Conservation (phyloP, 495 filamentous ascomycete genomes). For the Lindgomyces ingoldianus region DNA sequence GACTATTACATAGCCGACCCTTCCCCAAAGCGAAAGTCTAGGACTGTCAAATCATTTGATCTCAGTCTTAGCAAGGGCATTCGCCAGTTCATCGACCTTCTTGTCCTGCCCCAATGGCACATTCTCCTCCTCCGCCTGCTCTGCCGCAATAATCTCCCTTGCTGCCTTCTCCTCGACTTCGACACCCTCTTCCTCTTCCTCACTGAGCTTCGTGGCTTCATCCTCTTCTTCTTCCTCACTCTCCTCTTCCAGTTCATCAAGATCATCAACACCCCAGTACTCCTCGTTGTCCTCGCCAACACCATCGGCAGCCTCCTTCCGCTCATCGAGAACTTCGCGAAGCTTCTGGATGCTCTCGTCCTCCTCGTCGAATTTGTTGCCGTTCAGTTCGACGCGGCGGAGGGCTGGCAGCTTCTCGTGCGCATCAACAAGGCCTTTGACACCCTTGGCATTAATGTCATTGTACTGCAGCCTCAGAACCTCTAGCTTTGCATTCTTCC, state of each 20-base stretch:
- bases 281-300: conserved; percentile 58
- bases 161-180: conserved; percentile 56
- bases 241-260: conserved; percentile 79
- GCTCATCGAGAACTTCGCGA: conserved; percentile 53
- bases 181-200: conserved; percentile 59
- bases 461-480: conserved; percentile 88
- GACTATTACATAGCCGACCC: neutral
- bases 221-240: conserved; percentile 58
- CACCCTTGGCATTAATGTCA: conserved; percentile 75
- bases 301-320: conserved; percentile 63
- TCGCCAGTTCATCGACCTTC: conserved; percentile 79
- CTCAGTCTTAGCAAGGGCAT: conserved; percentile 67
- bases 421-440: conserved; percentile 66
- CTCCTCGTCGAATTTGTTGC: conserved; percentile 90
- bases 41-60: conserved; percentile 26
- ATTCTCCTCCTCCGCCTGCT: conserved; percentile 72
- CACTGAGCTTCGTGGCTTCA: conserved; percentile 54
- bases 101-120: conserved; percentile 71
- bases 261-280: conserved; percentile 80
- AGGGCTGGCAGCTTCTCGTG: conserved; percentile 67
- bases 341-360: conserved; percentile 63
- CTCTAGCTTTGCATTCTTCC: conserved; percentile 74
- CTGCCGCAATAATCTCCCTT: conserved; percentile 65
- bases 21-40: neutral
- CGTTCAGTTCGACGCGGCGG: conserved; percentile 87